Percentiles rank a stretch among this genome's conserved stretches.
Conservation (phyloP, 129 eudicot species). For the Tanacetum coccineum region DNA sequence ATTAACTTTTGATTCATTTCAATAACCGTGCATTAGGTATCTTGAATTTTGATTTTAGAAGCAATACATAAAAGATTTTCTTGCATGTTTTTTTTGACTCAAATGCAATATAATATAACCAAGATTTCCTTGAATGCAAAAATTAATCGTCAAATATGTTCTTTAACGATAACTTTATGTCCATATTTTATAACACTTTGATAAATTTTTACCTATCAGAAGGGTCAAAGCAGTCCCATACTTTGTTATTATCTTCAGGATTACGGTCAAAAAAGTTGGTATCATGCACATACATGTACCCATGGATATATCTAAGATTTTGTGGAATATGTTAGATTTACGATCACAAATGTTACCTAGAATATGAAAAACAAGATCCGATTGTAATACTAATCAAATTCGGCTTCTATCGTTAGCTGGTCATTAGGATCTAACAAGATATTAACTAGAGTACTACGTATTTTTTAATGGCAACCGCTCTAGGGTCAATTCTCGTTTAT, state of each 20-base stretch:
- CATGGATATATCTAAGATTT: too few relatives aligned
- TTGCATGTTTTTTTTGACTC: conserved; percentile 2
- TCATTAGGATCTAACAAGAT: too few relatives aligned
- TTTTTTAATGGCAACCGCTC: too few relatives aligned
- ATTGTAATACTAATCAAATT: too few relatives aligned
- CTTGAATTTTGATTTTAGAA: neutral
- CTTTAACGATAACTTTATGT: neutral
- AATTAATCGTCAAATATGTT: neutral
- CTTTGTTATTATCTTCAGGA: neutral
- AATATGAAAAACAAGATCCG: too few relatives aligned
- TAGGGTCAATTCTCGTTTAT: neutral
- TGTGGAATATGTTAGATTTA: too few relatives aligned
- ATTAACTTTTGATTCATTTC: neutral
- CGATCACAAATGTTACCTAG: too few relatives aligned
- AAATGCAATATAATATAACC: neutral
- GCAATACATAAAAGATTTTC: conserved; percentile 16
- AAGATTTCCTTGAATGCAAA: neutral
- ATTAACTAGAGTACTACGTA: too few relatives aligned
- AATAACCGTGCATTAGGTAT: neutral
- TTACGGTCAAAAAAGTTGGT: neutral
- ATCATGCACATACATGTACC: too few relatives aligned
- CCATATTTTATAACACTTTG: neutral
- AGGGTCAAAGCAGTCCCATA: neutral
- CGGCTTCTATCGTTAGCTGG: too few relatives aligned
- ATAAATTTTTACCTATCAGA: neutral